Percentiles rank a stretch among this genome's conserved stretches.
These are phyloP conservation scores for Fusarium pseudonygamai DNA, from an alignment of 2,329 filamentous ascomycete genomes.

Conservation along the genomic window DNA sequence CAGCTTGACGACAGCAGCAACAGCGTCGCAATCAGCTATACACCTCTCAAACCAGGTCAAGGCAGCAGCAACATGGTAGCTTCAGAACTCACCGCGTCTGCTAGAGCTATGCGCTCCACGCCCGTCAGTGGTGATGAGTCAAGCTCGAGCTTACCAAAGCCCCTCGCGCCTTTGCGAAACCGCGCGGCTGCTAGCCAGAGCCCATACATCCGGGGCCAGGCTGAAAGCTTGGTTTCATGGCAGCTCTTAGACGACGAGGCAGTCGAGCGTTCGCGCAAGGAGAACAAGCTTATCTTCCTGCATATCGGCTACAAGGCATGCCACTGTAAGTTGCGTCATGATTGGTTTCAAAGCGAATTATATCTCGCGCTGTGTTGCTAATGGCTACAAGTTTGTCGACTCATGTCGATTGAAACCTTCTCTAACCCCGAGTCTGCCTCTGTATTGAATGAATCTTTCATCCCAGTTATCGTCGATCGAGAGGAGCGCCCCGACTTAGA, in stretches of 20 bases:
- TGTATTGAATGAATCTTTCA: constrained; percentile 85
- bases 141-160: constrained; percentile 27
- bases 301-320: constrained; percentile 96
- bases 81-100: constrained; percentile 51
- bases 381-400: constrained; percentile 73
- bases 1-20: constrained; percentile 10
- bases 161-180: constrained; percentile 47
- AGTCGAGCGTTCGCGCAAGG: constrained; percentile 77
- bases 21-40: not conserved
- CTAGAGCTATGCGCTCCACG: constrained; percentile 46
- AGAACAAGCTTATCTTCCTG: constrained; percentile 90
- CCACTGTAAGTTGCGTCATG: constrained; percentile 74
- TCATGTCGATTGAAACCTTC: constrained; percentile 94
- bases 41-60: not conserved
- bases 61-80: constrained; percentile 47
- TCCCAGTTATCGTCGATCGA: constrained; percentile 91
- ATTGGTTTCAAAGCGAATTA: not conserved
- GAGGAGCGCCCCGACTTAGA: constrained; percentile 96
- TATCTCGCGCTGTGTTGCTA: constrained; percentile 21
- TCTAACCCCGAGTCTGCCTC: constrained; percentile 81
- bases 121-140: constrained; percentile 36
- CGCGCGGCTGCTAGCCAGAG: constrained; percentile 53
- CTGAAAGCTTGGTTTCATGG: constrained; percentile 88
- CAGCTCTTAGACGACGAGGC: constrained; percentile 85
- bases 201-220: constrained; percentile 74